Conservation (phyloP, 176 grass and related monocot genomes). For the Saccharum officinarum region DNA sequence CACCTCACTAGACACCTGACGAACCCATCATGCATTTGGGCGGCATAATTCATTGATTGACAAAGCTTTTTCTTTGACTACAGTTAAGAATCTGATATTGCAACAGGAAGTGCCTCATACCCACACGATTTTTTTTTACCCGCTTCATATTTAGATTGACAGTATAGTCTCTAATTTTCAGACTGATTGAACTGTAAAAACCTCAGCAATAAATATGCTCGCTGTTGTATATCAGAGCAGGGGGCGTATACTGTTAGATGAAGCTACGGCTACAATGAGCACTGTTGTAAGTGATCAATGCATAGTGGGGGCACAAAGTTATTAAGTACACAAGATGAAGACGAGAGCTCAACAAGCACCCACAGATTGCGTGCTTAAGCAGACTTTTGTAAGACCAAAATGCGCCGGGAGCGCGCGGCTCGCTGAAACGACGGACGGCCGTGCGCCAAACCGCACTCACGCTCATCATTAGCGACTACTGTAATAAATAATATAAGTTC, state of each 20-base stretch:
- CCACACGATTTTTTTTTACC: background rate
- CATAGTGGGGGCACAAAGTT: background rate
- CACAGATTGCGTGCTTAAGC: slow-evolving; percentile 23
- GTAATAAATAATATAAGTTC: background rate
- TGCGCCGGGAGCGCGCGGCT: background rate
- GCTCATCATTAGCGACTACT: slow-evolving; percentile 45
- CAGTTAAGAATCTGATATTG: background rate
- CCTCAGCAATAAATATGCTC: too few species aligned
- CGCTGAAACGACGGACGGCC: slow-evolving; percentile 20
- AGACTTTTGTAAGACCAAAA: slow-evolving; percentile 20
- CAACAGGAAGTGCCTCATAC: background rate
- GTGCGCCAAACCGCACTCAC: slow-evolving; percentile 51
- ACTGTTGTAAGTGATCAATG: background rate
- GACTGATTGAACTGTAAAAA: too few species aligned
- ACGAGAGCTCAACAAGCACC: background rate
- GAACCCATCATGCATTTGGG: background rate
- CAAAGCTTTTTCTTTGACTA: background rate
- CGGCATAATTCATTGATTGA: background rate
- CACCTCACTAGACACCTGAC: background rate
- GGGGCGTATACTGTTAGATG: too few species aligned
- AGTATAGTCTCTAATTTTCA: too few species aligned
- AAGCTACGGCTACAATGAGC: too few species aligned
- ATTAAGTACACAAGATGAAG: background rate
- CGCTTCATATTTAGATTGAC: background rate
- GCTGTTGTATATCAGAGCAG: too few species aligned